phyloP scores from a whole-genome alignment of 371 early-diverging fungal species.

The Mortierella sp. region DNA sequence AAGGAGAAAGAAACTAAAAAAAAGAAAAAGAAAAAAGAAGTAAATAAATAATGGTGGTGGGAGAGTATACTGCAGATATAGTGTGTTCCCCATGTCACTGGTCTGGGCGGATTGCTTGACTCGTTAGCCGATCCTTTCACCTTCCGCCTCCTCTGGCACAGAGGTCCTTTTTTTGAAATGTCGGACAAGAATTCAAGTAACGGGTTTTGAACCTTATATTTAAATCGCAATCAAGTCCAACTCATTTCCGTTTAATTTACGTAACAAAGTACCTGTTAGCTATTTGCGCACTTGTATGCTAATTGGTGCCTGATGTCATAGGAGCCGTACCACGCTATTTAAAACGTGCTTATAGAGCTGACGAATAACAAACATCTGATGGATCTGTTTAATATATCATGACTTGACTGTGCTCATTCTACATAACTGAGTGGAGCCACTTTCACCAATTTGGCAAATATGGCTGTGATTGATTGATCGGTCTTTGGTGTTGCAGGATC shows the following conservation, averaged over 20 bases:
- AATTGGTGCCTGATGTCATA: neutral
- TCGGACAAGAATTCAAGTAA: no score
- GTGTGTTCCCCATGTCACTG: neutral
- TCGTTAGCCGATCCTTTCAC: neutral
- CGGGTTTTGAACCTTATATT: neutral
- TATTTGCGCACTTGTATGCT: neutral
- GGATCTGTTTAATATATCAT: no score
- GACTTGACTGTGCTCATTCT: no score
- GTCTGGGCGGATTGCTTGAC: no score
- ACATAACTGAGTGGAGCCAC: no score
- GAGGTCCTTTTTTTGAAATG: neutral
- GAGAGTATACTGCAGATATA: neutral
- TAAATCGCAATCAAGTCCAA: neutral
- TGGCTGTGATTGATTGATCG: neutral
- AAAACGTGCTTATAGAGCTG: no score
- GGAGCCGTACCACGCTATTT: no score
- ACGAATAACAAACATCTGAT: no score
- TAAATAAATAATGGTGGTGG: neutral
- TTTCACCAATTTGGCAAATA: no score
- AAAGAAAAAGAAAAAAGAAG: neutral
- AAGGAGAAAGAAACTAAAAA: neutral
- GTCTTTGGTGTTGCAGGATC: slow-evolving; percentile 15
- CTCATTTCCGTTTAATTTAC: neutral
- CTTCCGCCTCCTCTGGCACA: neutral
- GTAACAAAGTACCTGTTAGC: neutral